A percentile compares a stretch with the other conserved stretches of the same genome.
Conservation (phyloP, 2,329 filamentous ascomycete species). For the Chaetoscypha palmicola region DNA sequence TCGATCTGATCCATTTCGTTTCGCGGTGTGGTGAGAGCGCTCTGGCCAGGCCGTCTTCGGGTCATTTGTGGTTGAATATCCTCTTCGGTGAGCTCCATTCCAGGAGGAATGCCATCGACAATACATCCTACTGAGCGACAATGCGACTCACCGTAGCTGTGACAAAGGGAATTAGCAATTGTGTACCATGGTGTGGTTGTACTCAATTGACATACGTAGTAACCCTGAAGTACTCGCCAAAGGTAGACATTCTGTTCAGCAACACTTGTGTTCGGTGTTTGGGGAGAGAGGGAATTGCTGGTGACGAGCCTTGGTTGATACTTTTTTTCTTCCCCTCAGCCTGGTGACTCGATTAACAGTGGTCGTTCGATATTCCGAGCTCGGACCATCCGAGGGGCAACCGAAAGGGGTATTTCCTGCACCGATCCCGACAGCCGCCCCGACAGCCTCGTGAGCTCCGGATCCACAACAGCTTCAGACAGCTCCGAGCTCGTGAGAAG, state of each 20-base stretch:
- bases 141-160: conserved; percentile 72
- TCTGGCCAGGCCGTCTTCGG: conserved; percentile 81
- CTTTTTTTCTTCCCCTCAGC: conserved; percentile 17
- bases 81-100: conserved; percentile 73
- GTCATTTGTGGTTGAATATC: conserved; percentile 96
- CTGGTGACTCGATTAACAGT: conserved; percentile 19
- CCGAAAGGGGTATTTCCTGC: background rate
- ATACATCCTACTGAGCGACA: conserved; percentile 92
- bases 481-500: background rate
- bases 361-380: background rate
- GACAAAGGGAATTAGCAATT: conserved; percentile 8
- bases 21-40: conserved; percentile 80
- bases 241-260: conserved; percentile 64
- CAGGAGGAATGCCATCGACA: conserved; percentile 85
- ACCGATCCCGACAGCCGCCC: conserved; percentile 15
- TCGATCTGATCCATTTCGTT: conserved; percentile 88
- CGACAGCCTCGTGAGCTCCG: too few species aligned
- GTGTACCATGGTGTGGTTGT: background rate
- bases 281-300: conserved; percentile 1
- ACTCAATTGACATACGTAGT: conserved; percentile 49
- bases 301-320: conserved; percentile 3
- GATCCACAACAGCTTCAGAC: background rate
- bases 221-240: conserved; percentile 74
- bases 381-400: background rate
- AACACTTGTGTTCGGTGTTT: conserved; percentile 6